These are phyloP conservation scores for Hyphopichia buzzinii DNA, from an alignment of 1,139 yeast species.

Conservation along the genomic window DNA sequence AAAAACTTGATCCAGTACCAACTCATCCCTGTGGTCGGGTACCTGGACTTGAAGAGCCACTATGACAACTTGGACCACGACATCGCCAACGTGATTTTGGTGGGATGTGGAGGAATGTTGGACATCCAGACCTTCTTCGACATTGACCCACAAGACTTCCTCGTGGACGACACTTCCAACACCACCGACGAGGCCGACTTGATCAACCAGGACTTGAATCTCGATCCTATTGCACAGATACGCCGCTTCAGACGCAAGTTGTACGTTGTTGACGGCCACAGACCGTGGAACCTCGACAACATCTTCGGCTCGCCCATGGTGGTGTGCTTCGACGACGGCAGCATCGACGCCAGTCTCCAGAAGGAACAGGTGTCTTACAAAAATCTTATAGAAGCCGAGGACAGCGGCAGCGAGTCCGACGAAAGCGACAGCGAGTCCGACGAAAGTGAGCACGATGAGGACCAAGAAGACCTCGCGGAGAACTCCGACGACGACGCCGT, in stretches of 20 bases:
- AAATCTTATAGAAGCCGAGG: slow-evolving; percentile 39
- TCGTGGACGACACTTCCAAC: slow-evolving; percentile 7
- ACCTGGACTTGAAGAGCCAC: slow-evolving; percentile 67
- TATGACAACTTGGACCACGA: slow-evolving; percentile 67
- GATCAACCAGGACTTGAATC: slow-evolving; percentile 4
- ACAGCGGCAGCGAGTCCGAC: slow-evolving; percentile 20
- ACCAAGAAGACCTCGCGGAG: slow-evolving; percentile 18
- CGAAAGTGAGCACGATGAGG: slow-evolving; percentile 22
- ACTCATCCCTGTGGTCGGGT: slow-evolving; percentile 92
- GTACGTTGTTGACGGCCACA: slow-evolving; percentile 84
- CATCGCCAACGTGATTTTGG: slow-evolving; percentile 70
- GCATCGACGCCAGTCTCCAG: slow-evolving; percentile 54
- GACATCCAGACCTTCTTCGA: slow-evolving; percentile 81
- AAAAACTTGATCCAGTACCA: slow-evolving; percentile 86
- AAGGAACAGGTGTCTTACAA: slow-evolving; percentile 57
- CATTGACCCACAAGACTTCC: slow-evolving; percentile 51
- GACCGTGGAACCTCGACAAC: slow-evolving; percentile 97
- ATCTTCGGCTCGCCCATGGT: slow-evolving; percentile 81
- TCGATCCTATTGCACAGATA: slow-evolving; percentile 5
- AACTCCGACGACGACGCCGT: slow-evolving; percentile 21
- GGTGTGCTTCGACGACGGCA: slow-evolving; percentile 86
- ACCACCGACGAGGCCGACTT: slow-evolving; percentile 6
- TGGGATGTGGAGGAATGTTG: slow-evolving; percentile 96
- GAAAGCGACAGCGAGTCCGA: slow-evolving; percentile 32
- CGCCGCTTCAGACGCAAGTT: slow-evolving; percentile 34